Base-by-base conservation (phyloP, 208 protist species). In the Porcisia hertigi region DNA sequence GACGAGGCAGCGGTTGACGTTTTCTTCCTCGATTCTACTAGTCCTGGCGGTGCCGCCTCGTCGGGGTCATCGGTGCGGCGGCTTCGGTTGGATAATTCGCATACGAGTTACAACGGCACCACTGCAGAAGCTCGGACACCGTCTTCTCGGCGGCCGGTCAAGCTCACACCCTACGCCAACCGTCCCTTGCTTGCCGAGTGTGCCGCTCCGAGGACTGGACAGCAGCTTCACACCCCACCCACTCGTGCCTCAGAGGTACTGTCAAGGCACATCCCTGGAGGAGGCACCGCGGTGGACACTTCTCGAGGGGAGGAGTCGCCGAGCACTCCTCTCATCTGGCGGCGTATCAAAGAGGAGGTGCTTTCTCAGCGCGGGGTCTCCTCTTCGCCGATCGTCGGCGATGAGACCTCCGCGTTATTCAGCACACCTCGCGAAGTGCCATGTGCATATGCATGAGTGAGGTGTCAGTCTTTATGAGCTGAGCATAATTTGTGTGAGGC, bases 1-100 rank as follows among this genome's bases (percentile, higher is more conserved):
- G 39, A 76, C 30, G 71, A 81, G 57, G 77, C 77, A 2, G 77
- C 77, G 8, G 77, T 71, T 4, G 77, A 81, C 25, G 45, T 81
- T 43, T 81, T 81, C 39, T 81, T 63, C 34, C 43, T 66, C 1
- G 14, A 76, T 45, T 76, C 71, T 5, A n/a, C 76, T 6, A 64
- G 64, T 47, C 45, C 72, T 12, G 36, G 18, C 45, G 47, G n/a
- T 30, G 45, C 5, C 5, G 12, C 18, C 14, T 39, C 36, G 30
- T 12, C 60, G 11, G 16, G 30, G 11, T 41, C 62, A 41, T 59
- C 49, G 7, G 47, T 43, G 36, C 76, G n/a, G 4, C 69, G 41
- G 16, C 71, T 36, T 9, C 70, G 41, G 43, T n/a, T 6, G 30
- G 57, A 43, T 18, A 39, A 70, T 62, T 60, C 41, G 11, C 53